phyloP scores from a whole-genome alignment of 2,329 filamentous ascomycete species.

The Phialocephala subalpina region DNA sequence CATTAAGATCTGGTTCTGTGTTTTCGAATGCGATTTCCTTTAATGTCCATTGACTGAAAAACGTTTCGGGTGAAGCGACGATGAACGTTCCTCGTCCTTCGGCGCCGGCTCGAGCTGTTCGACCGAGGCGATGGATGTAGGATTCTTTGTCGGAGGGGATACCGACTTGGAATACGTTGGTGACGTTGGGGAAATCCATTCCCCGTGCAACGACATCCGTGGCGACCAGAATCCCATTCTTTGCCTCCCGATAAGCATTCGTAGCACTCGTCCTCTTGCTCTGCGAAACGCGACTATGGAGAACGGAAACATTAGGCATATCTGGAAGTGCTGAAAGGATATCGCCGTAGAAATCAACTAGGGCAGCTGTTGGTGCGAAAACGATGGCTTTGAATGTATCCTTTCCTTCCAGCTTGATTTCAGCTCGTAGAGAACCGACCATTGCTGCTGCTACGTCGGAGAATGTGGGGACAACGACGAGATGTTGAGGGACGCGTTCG shows the following conservation, averaged over 20 bases:
- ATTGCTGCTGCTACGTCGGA: constrained; percentile 81
- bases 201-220: constrained; percentile 83
- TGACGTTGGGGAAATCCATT: constrained; percentile 84
- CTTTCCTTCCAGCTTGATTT: constrained; percentile 54
- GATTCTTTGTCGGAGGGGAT: constrained; percentile 70
- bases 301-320: constrained; percentile 49
- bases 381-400: constrained; percentile 90
- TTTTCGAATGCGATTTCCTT: constrained; percentile 62
- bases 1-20: constrained; percentile 54
- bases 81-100: constrained; percentile 76
- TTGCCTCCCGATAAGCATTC: constrained; percentile 72
- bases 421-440: constrained; percentile 75
- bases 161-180: constrained; percentile 80
- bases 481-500: constrained; percentile 80
- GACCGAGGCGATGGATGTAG: constrained; percentile 80
- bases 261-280: constrained; percentile 72
- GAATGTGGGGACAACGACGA: constrained; percentile 71
- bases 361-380: constrained; percentile 83
- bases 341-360: constrained; percentile 70
- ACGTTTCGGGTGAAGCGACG: constrained; percentile 62
- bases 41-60: constrained; percentile 58
- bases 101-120: constrained; percentile 79
- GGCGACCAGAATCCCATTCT: constrained; percentile 73
- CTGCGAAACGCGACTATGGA: constrained; percentile 84
- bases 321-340: constrained; percentile 54